Evolutionary conservation across 2,329 filamentous ascomycete genomes (phyloP).

Genomic region (Sporothrix luriei): DNA sequence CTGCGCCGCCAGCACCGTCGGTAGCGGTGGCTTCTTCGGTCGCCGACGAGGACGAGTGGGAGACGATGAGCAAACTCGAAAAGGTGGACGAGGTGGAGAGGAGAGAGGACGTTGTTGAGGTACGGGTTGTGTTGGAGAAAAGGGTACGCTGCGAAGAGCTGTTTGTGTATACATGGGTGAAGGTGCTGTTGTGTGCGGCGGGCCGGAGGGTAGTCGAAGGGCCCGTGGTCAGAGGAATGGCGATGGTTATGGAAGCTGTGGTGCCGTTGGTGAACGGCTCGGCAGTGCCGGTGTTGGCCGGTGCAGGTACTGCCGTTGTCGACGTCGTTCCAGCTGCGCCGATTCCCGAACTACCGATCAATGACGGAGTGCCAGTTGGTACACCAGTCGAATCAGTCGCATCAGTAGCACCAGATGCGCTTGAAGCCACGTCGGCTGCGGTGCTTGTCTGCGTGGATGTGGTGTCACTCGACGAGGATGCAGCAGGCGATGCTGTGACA

Average conservation of each 20-base stretch:
- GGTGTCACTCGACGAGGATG: background rate
- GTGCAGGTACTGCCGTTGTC: constrained; percentile 19
- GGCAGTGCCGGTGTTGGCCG: background rate
- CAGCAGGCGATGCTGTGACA: background rate
- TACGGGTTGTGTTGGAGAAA: constrained; percentile 39
- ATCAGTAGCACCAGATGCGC: background rate
- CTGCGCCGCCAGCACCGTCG: constrained; percentile 36
- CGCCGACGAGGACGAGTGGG: constrained; percentile 29
- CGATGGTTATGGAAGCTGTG: background rate
- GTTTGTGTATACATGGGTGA: constrained; percentile 26
- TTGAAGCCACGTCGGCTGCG: background rate
- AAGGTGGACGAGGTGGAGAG: constrained; percentile 31
- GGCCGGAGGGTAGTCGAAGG: constrained; percentile 5
- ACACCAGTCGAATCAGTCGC: too few species aligned
- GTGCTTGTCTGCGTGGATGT: background rate
- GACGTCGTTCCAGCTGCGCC: background rate
- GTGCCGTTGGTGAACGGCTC: constrained; percentile 27
- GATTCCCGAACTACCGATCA: background rate
- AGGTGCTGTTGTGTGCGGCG: constrained; percentile 5
- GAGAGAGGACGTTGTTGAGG: constrained; percentile 33
- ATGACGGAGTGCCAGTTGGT: background rate
- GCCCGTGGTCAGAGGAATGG: constrained; percentile 29
- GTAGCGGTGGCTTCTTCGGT: constrained; percentile 31
- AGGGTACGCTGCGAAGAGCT: constrained; percentile 33
- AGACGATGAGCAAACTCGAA: constrained; percentile 29